Base-by-base conservation (phyloP, 2,329 filamentous ascomycete species). In the Paramyrothecium sp. region DNA sequence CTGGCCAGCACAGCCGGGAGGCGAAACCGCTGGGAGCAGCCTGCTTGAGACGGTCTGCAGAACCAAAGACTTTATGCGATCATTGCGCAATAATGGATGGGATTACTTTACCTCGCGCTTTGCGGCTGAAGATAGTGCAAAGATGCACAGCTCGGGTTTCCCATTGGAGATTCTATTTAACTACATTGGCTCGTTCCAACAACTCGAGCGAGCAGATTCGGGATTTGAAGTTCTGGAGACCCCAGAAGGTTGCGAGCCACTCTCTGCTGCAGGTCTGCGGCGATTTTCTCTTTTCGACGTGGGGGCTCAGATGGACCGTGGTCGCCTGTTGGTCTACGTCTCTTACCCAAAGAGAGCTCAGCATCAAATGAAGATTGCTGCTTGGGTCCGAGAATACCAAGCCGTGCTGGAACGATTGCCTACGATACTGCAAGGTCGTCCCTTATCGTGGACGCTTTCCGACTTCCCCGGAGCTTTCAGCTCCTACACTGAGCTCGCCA, bases 161-260 rank as follows among this genome's bases (percentile, higher is more conserved):
- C 67, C 71, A 0, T 73, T 78, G 56, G 66, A 68, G 46, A n/a
- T 68, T 17, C 54, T 64, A 1, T 62, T 69, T 50, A 69, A 69
- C 51, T 68, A 63, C 20, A 51, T 59, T 2, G 65, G 66, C 2
- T 51, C 34, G 10, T 64, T 60, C 47, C 65, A 68, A 11, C 64
- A 67, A n/a, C 57, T 67, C 1, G 61, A 67, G 23, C 58, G 56
- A 1, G 11, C 48, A 12, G 58, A 50, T 50, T 16, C 48, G 13
- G 34, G 34, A 41, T 41, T 30, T 2, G 56, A 54, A 3, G 34
- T 62, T 33, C n/a, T n/a, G n/a, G n/a, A n/a, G n/a, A n/a, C 34
- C 11, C 34, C 34, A 41, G 34, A 11, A 11, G 34, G 34, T 41
- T 41, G 34, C 34, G 41, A 46, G 19, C 41, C 41, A 20, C 41